Conservation (phyloP, 805 yeast species). For the Starmerella bacillaris region DNA sequence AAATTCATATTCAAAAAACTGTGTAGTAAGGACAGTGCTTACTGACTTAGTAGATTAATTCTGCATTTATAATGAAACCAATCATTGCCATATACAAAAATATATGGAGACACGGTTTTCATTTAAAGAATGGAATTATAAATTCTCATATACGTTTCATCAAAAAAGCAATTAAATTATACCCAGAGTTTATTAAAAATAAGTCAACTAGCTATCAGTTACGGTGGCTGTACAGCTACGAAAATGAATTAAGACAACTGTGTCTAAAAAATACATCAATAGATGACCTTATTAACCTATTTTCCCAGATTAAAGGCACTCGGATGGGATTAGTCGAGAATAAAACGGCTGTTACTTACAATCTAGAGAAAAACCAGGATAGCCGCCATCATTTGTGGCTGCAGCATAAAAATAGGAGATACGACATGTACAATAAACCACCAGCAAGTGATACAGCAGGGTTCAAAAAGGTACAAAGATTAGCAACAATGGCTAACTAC, state of each 20-base stretch:
- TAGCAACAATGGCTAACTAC: constrained; percentile 3
- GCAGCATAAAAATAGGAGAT: constrained; percentile 12
- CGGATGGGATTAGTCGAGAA: too few species aligned
- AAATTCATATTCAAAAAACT: too few species aligned
- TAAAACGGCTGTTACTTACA: too few species aligned
- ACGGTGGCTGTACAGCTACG: background rate
- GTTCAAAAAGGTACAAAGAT: constrained; percentile 4
- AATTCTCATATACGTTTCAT: background rate
- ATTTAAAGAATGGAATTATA: background rate
- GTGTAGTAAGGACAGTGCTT: too few species aligned
- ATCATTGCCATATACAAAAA: background rate
- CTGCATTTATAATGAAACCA: background rate
- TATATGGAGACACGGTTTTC: background rate
- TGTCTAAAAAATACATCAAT: background rate
- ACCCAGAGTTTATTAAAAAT: background rate
- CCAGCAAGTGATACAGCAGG: constrained; percentile 4
- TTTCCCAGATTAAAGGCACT: too few species aligned
- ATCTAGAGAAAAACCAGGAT: constrained; percentile 8
- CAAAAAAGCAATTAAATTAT: background rate
- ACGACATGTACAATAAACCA: constrained; percentile 13
- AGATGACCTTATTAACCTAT: background rate
- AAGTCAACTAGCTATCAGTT: background rate
- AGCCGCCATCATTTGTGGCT: constrained; percentile 6
- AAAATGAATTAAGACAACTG: background rate
- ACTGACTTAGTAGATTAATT: too few species aligned